These are phyloP conservation scores for Panaeolus papilionaceus DNA, from an alignment of 768 basidiomycete genomes.

Conservation along the genomic window DNA sequence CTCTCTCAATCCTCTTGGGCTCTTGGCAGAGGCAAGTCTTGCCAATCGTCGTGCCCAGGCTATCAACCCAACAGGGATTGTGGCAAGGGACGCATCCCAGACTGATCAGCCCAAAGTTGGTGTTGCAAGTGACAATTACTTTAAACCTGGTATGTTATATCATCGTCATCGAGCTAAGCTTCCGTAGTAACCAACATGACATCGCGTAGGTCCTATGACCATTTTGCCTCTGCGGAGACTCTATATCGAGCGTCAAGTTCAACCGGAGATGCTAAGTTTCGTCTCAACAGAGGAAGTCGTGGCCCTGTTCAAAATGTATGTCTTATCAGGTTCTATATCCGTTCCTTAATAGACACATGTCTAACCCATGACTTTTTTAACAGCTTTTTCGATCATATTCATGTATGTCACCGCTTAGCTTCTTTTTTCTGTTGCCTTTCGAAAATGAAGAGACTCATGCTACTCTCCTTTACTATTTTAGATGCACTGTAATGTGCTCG, in stretches of 20 bases:
- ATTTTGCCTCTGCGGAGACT: conserved; percentile 82
- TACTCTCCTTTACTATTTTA: conserved; percentile 33
- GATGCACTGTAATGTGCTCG: conserved; percentile 84
- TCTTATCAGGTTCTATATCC: conserved; percentile 26
- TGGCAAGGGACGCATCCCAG: conserved; percentile 41
- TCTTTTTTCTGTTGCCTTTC: conserved; percentile 23
- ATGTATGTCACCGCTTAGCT: conserved; percentile 49
- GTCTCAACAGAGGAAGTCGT: conserved; percentile 90
- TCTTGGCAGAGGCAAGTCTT: conserved; percentile 89
- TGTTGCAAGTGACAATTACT: conserved; percentile 87
- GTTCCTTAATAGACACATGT: conserved; percentile 2
- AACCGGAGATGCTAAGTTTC: conserved; percentile 93
- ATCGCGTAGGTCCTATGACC: conserved; percentile 76
- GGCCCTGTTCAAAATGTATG: conserved; percentile 88
- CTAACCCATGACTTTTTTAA: conserved; percentile 20
- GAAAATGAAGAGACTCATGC: conserved; percentile 18
- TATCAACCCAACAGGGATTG: conserved; percentile 44
- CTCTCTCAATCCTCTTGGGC: conserved; percentile 87
- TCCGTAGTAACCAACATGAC: conserved; percentile 18
- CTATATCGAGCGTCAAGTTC: conserved; percentile 87
- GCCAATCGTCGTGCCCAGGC: conserved; percentile 72
- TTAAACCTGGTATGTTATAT: conserved; percentile 77
- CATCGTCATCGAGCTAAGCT: background rate
- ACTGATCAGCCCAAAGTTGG: conserved; percentile 63
- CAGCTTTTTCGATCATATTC: conserved; percentile 81